Evolutionary conservation across 768 basidiomycete genomes (phyloP), one percentile per base, ranked within the genome.

Genomic region (Leccinum disarticulatum): DNA sequence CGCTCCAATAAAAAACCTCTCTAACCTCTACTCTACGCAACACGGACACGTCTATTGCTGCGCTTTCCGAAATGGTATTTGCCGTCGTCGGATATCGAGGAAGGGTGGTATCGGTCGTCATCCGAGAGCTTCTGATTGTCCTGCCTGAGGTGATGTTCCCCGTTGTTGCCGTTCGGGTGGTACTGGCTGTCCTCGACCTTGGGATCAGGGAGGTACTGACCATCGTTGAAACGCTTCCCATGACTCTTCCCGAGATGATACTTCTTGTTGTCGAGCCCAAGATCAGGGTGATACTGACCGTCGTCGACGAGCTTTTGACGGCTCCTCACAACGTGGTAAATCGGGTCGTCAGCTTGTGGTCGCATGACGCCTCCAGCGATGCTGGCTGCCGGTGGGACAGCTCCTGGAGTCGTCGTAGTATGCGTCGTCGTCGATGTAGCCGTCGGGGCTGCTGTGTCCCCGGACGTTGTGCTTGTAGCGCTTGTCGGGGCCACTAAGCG

Each of bases 181-280:
- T 49, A 28, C 15, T 50, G 17, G 49, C 51, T 51, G 19, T 54
- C 28, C 17, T 59, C 57, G 15, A 31, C 64, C 35, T 52, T 36
- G n/a, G 66, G 17, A 17, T 33, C 15, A 9, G 56, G 17, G 30
- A 67, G 62, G 31, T 67, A 56, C 38, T 64, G 30, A 9, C 66
- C 62, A 46, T 66, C 62, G 11, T 66, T 58, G 10, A 25, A 54
- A 19, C 62, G 59, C 33, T 55, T 53, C 25, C n/a, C 3, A 4
- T 43, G 54, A 8, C 9, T 57, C 14, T 57, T 52, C n/a, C 50
- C 57, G 0, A 43, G 11, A 6, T 38, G 57, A 33, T 66, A 43
- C 27, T 54, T 61, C 27, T 54, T 61, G 38, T 67, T 33, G 52
- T 66, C 43, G 31, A 36, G 55, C 41, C 46, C 31, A 15, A 61